A percentile compares a stretch with the other conserved stretches of the same genome.
These are phyloP conservation scores for Geosmithia flava DNA, from an alignment of 2,329 filamentous ascomycete species.

Conservation along the genomic window DNA sequence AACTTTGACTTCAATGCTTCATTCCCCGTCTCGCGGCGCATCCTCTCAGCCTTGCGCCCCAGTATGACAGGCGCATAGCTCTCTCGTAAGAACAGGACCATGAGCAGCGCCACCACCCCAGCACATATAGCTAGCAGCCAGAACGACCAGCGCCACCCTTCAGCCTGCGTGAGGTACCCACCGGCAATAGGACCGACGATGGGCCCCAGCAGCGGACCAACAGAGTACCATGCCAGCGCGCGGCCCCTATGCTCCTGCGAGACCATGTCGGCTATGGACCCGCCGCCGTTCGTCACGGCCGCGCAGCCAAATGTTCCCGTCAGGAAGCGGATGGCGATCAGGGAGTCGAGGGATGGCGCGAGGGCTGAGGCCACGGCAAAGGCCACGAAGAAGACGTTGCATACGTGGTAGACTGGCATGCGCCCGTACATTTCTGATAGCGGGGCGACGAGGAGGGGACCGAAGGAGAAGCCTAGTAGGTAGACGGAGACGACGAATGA, in stretches of 20 bases:
- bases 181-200: slow-evolving; percentile 27
- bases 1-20: slow-evolving; percentile 13
- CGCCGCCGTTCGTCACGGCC: slow-evolving; percentile 40
- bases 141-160: slow-evolving; percentile 50
- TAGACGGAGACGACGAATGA: slow-evolving; percentile 32
- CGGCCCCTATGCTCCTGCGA: slow-evolving; percentile 20
- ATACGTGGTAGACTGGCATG: slow-evolving; percentile 26
- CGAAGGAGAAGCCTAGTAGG: slow-evolving; percentile 38
- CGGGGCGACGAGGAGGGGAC: slow-evolving; percentile 33
- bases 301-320: slow-evolving; percentile 39
- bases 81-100: slow-evolving; percentile 20
- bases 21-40: slow-evolving; percentile 24
- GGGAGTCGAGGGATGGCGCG: slow-evolving; percentile 20
- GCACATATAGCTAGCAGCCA: slow-evolving; percentile 47
- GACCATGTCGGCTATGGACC: slow-evolving; percentile 27
- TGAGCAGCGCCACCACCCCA: slow-evolving; percentile 15
- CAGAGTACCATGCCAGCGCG: slow-evolving; percentile 41
- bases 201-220: slow-evolving; percentile 33
- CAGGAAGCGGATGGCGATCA: slow-evolving; percentile 37
- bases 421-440: slow-evolving; percentile 35
- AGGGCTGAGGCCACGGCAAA: slow-evolving; percentile 26
- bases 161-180: slow-evolving; percentile 48
- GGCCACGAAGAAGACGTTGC: slow-evolving; percentile 22
- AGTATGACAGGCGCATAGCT: slow-evolving; percentile 24
- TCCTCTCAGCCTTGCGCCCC: slow-evolving; percentile 17